A percentile compares a stretch with the other conserved stretches of the same genome.
Conservation (phyloP, 75 land plant species). For the Selaginella moellendorffii region DNA sequence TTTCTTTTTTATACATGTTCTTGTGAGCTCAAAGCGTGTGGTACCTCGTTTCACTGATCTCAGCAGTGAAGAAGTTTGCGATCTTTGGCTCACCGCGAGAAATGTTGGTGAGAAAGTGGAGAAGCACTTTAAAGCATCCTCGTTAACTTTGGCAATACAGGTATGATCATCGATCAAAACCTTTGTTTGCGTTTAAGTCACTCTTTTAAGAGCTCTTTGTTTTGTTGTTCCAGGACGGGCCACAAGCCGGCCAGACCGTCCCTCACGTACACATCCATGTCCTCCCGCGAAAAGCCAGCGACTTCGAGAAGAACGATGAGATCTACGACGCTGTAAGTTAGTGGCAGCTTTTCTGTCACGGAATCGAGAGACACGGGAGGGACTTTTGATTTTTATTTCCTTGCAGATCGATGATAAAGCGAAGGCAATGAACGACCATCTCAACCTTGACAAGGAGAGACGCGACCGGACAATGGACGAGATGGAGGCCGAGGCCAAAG, state of each 20-base stretch:
- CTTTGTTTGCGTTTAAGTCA: too few species aligned
- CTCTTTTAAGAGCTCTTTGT: too few species aligned
- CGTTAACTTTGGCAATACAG: slow-evolving; percentile 70
- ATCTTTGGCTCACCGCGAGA: slow-evolving; percentile 80
- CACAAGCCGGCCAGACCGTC: slow-evolving; percentile 90
- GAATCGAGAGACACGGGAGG: slow-evolving; percentile 50
- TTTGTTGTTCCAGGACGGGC: slow-evolving; percentile 80
- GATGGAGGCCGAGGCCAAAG: slow-evolving; percentile 77
- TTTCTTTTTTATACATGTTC: slow-evolving; percentile 35
- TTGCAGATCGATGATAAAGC: slow-evolving; percentile 9
- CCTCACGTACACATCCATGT: slow-evolving; percentile 98
- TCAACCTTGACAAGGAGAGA: slow-evolving; percentile 78
- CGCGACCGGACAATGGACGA: slow-evolving; percentile 63
- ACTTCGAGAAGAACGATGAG: slow-evolving; percentile 81
- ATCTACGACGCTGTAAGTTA: slow-evolving; percentile 68
- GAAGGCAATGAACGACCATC: slow-evolving; percentile 19
- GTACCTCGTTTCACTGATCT: slow-evolving; percentile 67
- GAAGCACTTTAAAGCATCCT: slow-evolving; percentile 47
- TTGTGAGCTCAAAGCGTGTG: slow-evolving; percentile 62
- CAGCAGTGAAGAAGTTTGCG: slow-evolving; percentile 54
- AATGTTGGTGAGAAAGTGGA: slow-evolving; percentile 53
- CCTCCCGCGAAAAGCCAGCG: slow-evolving; percentile 62
- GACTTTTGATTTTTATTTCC: slow-evolving; percentile 20
- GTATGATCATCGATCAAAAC: too few species aligned
- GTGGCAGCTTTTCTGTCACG: neutral